These are phyloP conservation scores for Asclepias syriaca DNA, from an alignment of 257 asterid species.

Conservation along the genomic window DNA sequence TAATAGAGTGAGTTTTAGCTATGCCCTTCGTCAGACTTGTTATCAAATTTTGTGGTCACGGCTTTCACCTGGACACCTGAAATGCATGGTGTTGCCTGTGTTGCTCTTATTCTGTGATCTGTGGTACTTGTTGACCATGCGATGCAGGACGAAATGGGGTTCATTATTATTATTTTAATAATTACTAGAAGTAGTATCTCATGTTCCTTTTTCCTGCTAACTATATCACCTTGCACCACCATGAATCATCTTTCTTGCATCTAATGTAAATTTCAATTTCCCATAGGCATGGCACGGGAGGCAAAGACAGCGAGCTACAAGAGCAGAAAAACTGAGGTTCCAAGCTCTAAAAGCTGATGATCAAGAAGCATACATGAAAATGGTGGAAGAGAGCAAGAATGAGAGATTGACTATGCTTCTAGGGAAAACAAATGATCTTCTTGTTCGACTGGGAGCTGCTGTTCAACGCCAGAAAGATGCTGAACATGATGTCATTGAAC, in stretches of 20 bases:
- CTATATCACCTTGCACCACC: too few species aligned
- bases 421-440: constrained; percentile 89
- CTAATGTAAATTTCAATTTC: constrained; percentile 5
- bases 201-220: too few species aligned
- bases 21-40: neutral
- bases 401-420: constrained; percentile 95
- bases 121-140: neutral
- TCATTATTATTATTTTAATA: too few species aligned
- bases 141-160: too few species aligned
- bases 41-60: neutral
- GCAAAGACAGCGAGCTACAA: constrained; percentile 93
- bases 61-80: neutral
- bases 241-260: neutral
- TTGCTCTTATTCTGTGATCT: neutral
- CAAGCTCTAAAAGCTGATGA: constrained; percentile 98
- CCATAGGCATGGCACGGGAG: constrained; percentile 98
- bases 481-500: constrained; percentile 62
- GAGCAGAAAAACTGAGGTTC: constrained; percentile 91
- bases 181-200: too few species aligned
- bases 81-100: too few species aligned
- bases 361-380: constrained; percentile 99
- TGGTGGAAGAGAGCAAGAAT: constrained; percentile 99
- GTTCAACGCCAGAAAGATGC: constrained; percentile 99
- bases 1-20: neutral
- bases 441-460: constrained; percentile 95